A percentile compares a stretch with the other conserved stretches of the same genome.
Evolutionary conservation across 2,329 filamentous ascomycete species (phyloP).

Genomic region (Myriosclerotinia curreyana): DNA sequence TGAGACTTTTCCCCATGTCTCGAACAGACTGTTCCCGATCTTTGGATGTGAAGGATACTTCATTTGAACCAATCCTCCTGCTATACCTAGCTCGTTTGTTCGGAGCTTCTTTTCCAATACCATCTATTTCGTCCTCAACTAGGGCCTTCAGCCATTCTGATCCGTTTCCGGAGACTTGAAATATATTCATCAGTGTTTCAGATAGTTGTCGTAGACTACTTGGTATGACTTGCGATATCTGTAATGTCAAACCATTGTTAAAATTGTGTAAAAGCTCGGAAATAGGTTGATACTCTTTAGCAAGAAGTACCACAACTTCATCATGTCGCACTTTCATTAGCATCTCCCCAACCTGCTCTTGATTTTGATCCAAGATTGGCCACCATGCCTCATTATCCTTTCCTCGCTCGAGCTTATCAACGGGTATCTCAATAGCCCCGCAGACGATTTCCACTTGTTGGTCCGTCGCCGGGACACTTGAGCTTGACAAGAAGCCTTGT

Average conservation of each 20-base stretch:
- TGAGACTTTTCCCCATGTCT: slow-evolving; percentile 74
- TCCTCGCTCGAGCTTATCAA: slow-evolving; percentile 74
- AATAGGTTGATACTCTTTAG: slow-evolving; percentile 78
- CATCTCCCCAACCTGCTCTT: slow-evolving; percentile 77
- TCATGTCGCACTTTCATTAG: slow-evolving; percentile 80
- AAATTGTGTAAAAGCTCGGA: slow-evolving; percentile 84
- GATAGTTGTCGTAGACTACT: slow-evolving; percentile 75
- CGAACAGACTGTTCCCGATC: slow-evolving; percentile 71
- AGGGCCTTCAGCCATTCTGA: slow-evolving; percentile 89
- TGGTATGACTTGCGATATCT: slow-evolving; percentile 77
- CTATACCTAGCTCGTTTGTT: slow-evolving; percentile 72
- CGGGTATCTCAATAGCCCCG: slow-evolving; percentile 69
- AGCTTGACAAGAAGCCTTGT: slow-evolving; percentile 37
- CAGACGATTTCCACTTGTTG: slow-evolving; percentile 51
- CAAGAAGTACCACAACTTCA: slow-evolving; percentile 84
- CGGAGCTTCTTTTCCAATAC: slow-evolving; percentile 76
- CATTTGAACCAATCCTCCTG: slow-evolving; percentile 66
- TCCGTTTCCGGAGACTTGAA: slow-evolving; percentile 82
- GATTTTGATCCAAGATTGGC: slow-evolving; percentile 71
- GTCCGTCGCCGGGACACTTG: slow-evolving; percentile 32
- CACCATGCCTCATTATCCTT: slow-evolving; percentile 87
- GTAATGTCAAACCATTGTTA: slow-evolving; percentile 74
- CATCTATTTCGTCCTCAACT: slow-evolving; percentile 96
- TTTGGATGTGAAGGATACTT: slow-evolving; percentile 55
- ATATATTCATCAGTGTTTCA: slow-evolving; percentile 88